Conservation (phyloP, 2,329 filamentous ascomycete genomes). For the Ophiocordyceps camponoti-floridani region DNA sequence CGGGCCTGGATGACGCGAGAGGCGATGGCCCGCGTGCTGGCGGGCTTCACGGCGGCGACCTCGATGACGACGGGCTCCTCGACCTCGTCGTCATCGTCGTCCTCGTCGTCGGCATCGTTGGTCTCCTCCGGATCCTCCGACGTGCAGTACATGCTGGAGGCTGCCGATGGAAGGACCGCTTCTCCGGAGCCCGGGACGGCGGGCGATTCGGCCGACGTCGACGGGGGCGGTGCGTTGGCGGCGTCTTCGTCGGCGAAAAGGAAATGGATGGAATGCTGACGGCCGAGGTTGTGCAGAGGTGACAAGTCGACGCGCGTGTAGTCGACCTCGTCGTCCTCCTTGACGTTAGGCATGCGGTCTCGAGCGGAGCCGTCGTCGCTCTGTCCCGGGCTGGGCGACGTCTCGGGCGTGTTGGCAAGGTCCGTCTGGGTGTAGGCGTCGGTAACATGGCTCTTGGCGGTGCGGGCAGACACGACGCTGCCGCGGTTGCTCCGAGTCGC, state of each 20-base stretch:
- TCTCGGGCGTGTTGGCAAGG: conserved; percentile 31
- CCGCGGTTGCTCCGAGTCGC: conserved; percentile 32
- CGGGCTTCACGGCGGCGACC: conserved; percentile 38
- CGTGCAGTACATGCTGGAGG: conserved; percentile 8
- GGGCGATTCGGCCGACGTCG: not conserved
- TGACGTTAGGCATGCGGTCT: conserved; percentile 15
- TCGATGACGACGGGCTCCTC: conserved; percentile 55
- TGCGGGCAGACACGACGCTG: conserved; percentile 58
- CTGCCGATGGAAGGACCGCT: not conserved
- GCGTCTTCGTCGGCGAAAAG: conserved; percentile 7
- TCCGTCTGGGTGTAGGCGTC: conserved; percentile 49
- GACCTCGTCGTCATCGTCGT: conserved; percentile 26
- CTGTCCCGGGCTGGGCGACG: conserved; percentile 33
- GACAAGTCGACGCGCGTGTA: conserved; percentile 40
- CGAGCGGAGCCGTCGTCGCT: conserved; percentile 31
- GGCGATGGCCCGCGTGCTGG: conserved; percentile 36
- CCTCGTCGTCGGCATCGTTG: conserved; percentile 20
- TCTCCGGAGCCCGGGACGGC: not conserved
- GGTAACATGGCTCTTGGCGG: conserved; percentile 53
- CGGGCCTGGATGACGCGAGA: conserved; percentile 53
- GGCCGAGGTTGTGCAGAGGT: conserved; percentile 26
- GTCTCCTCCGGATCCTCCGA: conserved; percentile 8
- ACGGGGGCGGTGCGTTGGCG: not conserved
- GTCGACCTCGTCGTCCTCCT: conserved; percentile 29
- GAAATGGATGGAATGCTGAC: conserved; percentile 12